Evolutionary conservation across 2,329 filamentous ascomycete genomes (phyloP).

Genomic region (Camillea tinctor): DNA sequence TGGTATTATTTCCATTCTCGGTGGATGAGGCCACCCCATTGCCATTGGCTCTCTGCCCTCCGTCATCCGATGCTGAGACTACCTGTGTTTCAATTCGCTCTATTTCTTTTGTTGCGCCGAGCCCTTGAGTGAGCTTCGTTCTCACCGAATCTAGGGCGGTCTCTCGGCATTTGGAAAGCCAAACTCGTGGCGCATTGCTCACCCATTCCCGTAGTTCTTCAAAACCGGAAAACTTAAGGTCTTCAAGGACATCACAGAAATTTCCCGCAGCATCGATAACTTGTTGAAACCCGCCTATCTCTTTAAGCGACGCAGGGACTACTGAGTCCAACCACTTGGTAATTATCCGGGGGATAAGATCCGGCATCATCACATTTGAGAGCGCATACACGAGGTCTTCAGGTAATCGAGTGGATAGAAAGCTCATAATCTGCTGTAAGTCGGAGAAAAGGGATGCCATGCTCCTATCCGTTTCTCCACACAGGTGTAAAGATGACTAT

Average conservation of each 20-base stretch:
- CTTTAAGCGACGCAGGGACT: slow-evolving; percentile 71
- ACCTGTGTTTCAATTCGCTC: slow-evolving; percentile 84
- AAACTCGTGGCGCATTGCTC: slow-evolving; percentile 73
- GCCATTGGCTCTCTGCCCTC: slow-evolving; percentile 58
- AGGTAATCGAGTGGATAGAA: slow-evolving; percentile 53
- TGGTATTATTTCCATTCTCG: slow-evolving; percentile 48
- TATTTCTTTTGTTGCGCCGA: slow-evolving; percentile 67
- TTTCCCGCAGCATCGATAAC: slow-evolving; percentile 62
- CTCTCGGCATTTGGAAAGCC: slow-evolving; percentile 83
- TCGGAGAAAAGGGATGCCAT: slow-evolving; percentile 54
- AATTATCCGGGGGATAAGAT: slow-evolving; percentile 66
- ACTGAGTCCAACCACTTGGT: slow-evolving; percentile 71
- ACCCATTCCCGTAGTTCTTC: slow-evolving; percentile 76
- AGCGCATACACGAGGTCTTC: slow-evolving; percentile 57
- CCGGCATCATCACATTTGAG: slow-evolving; percentile 67
- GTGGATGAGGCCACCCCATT: slow-evolving; percentile 46
- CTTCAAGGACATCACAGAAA: slow-evolving; percentile 64
- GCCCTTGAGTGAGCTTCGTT: slow-evolving; percentile 62
- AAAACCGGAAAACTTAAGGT: slow-evolving; percentile 61
- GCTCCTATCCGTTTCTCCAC: slow-evolving; percentile 42
- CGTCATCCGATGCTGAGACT: slow-evolving; percentile 66
- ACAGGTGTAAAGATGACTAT: slow-evolving; percentile 44
- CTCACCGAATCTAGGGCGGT: slow-evolving; percentile 74
- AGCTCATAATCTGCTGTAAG: slow-evolving; percentile 50
- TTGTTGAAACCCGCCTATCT: slow-evolving; percentile 69